These are phyloP conservation scores for Fusarium foetens DNA, from an alignment of 2,329 filamentous ascomycete genomes.

Conservation along the genomic window DNA sequence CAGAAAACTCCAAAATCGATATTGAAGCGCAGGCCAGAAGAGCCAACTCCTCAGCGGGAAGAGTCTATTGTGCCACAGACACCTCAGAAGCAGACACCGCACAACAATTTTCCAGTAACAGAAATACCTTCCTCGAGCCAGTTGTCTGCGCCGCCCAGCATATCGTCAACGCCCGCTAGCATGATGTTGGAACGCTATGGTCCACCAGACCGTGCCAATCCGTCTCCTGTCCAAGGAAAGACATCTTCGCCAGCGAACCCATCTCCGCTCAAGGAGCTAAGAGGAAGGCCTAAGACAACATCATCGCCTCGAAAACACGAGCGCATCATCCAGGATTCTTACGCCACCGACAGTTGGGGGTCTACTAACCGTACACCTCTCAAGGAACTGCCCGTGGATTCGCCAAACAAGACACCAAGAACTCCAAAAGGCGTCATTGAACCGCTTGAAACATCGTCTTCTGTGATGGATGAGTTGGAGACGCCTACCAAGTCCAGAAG, in stretches of 20 bases:
- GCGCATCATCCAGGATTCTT: conserved; percentile 59
- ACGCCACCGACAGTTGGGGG: conserved; percentile 50
- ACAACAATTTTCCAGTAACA: conserved; percentile 43
- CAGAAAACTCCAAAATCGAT: conserved; percentile 32
- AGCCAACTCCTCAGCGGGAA: conserved; percentile 37
- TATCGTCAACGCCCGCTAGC: conserved; percentile 53
- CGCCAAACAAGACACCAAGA: conserved; percentile 22
- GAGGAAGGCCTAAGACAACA: conserved; percentile 36
- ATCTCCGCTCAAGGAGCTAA: conserved; percentile 37
- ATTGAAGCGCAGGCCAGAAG: conserved; percentile 24
- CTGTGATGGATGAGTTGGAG: conserved; percentile 37
- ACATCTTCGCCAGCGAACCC: conserved; percentile 42
- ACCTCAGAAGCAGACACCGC: conserved; percentile 54
- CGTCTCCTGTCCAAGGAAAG: conserved; percentile 54
- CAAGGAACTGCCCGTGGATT: conserved; percentile 22
- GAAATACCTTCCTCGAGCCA: conserved; percentile 58
- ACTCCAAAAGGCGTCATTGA: conserved; percentile 22
- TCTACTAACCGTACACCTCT: conserved; percentile 41
- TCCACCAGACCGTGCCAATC: conserved; percentile 42
- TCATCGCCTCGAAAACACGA: conserved; percentile 36
- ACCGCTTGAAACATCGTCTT: conserved; percentile 37
- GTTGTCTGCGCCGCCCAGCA: conserved; percentile 52
- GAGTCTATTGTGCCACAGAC: conserved; percentile 56
- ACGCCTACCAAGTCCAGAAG: conserved; percentile 39
- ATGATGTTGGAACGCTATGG: conserved; percentile 55